Conservation (phyloP, 352 stramenopile genomes). For the Globisporangium apiculatum region DNA sequence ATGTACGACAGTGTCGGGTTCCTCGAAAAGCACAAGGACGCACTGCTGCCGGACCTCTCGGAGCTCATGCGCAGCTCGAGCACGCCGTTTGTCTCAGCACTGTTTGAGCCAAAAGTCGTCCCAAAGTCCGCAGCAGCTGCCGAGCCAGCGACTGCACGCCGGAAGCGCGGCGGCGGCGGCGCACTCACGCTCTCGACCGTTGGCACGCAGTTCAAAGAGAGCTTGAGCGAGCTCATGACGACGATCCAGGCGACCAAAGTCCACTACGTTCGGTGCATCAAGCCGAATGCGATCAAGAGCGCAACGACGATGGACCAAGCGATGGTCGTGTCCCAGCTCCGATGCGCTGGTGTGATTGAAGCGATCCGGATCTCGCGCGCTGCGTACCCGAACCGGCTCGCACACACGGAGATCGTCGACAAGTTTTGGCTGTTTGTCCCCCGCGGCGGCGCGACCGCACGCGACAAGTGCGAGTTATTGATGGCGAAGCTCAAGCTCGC, state of each 20-base stretch:
- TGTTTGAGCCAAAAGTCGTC: constrained; percentile 58
- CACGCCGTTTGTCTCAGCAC: constrained; percentile 60
- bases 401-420: constrained; percentile 80
- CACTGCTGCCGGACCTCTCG: constrained; percentile 91
- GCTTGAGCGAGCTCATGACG: constrained; percentile 91
- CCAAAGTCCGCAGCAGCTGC: constrained; percentile 26
- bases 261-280: constrained; percentile 99
- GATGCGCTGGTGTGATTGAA: constrained; percentile 98
- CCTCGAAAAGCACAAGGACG: constrained; percentile 95
- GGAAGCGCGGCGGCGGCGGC: constrained; percentile 47
- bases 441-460: constrained; percentile 37
- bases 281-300: constrained; percentile 97
- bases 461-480: constrained; percentile 64
- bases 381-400: constrained; percentile 96
- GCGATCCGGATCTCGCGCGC: constrained; percentile 96
- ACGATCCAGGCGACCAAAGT: constrained; percentile 94
- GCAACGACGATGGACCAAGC: constrained; percentile 83
- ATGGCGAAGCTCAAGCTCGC: constrained; percentile 77
- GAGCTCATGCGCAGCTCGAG: constrained; percentile 75
- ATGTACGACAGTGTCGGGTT: constrained; percentile 93
- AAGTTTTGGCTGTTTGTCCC: constrained; percentile 84
- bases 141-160: constrained; percentile 15
- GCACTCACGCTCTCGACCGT: constrained; percentile 67
- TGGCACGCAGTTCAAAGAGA: constrained; percentile 91
- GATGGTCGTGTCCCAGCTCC: constrained; percentile 94